phyloP scores from a whole-genome alignment of 768 basidiomycete genomes.

The Termitomyces sp. region DNA sequence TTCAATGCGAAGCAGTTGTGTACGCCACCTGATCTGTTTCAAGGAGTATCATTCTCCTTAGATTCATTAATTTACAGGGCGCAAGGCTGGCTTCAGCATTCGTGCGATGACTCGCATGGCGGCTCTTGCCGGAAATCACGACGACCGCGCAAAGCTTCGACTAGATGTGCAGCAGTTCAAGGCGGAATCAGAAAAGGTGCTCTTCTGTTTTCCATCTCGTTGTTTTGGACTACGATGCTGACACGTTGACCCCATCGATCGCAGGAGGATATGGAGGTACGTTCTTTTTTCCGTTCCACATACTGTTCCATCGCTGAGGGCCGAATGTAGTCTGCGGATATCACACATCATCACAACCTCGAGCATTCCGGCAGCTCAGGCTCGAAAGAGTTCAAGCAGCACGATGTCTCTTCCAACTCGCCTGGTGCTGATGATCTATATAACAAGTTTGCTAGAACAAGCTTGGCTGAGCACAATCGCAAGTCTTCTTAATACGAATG shows the following conservation, averaged over 20 bases:
- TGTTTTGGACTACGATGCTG: background rate
- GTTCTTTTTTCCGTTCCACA: background rate
- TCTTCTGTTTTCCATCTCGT: background rate
- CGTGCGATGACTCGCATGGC: constrained; percentile 82
- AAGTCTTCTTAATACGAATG: background rate
- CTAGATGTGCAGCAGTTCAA: constrained; percentile 65
- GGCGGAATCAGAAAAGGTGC: constrained; percentile 66
- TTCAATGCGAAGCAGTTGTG: constrained; percentile 88
- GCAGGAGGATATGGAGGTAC: constrained; percentile 31
- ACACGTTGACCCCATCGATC: background rate
- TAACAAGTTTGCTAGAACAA: constrained; percentile 24
- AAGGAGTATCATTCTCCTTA: constrained; percentile 1
- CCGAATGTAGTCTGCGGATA: constrained; percentile 26
- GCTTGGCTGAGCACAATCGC: constrained; percentile 17
- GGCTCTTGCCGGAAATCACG: constrained; percentile 36
- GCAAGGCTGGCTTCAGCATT: constrained; percentile 82
- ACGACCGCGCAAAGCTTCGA: constrained; percentile 44
- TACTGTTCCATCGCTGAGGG: constrained; percentile 7
- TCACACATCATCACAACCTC: constrained; percentile 44
- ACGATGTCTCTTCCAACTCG: constrained; percentile 18
- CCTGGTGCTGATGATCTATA: constrained; percentile 16
- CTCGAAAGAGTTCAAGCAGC: constrained; percentile 13
- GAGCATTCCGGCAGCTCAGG: constrained; percentile 11
- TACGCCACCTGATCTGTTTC: constrained; percentile 30
- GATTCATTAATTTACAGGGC: constrained; percentile 46